Evolutionary conservation across 345 rosid species (phyloP).

Genomic region (Turnera subulata): DNA sequence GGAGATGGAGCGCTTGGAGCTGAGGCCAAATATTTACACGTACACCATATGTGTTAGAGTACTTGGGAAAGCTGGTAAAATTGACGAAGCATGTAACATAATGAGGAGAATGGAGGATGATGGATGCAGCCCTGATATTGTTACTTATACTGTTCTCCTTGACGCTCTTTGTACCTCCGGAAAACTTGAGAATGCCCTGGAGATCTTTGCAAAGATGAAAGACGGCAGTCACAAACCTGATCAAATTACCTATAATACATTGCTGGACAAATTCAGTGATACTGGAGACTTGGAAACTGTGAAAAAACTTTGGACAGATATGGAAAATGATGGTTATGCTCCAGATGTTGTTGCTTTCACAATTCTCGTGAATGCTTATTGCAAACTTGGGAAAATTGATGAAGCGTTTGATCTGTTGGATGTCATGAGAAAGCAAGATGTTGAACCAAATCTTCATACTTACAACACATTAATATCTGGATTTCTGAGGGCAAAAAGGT

Average conservation of each 20-base stretch:
- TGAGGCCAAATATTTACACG: slow-evolving; percentile 87
- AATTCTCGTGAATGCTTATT: slow-evolving; percentile 66
- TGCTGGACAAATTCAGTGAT: slow-evolving; percentile 76
- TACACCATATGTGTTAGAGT: slow-evolving; percentile 83
- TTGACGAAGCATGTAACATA: slow-evolving; percentile 56
- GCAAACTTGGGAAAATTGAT: slow-evolving; percentile 53
- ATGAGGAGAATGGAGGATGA: slow-evolving; percentile 78
- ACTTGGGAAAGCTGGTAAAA: slow-evolving; percentile 80
- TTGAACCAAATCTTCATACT: slow-evolving; percentile 74
- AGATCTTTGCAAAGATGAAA: slow-evolving; percentile 66
- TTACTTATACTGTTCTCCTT: slow-evolving; percentile 82
- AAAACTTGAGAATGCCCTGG: slow-evolving; percentile 60
- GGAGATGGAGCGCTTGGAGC: slow-evolving; percentile 80
- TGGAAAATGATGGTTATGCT: slow-evolving; percentile 76
- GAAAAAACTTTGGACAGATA: slow-evolving; percentile 72
- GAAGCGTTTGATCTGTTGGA: slow-evolving; percentile 64
- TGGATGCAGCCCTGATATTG: slow-evolving; percentile 87
- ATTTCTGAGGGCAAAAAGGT: slow-evolving; percentile 51
- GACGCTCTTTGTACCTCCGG: slow-evolving; percentile 80
- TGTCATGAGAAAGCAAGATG: slow-evolving; percentile 57
- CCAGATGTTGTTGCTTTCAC: slow-evolving; percentile 82
- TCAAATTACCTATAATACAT: slow-evolving; percentile 67
- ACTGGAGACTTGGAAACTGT: slow-evolving; percentile 61
- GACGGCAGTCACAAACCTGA: slow-evolving; percentile 74
- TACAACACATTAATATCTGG: slow-evolving; percentile 79